phyloP scores from a whole-genome alignment of 345 rosid genomes.

The Citrus inodora region DNA sequence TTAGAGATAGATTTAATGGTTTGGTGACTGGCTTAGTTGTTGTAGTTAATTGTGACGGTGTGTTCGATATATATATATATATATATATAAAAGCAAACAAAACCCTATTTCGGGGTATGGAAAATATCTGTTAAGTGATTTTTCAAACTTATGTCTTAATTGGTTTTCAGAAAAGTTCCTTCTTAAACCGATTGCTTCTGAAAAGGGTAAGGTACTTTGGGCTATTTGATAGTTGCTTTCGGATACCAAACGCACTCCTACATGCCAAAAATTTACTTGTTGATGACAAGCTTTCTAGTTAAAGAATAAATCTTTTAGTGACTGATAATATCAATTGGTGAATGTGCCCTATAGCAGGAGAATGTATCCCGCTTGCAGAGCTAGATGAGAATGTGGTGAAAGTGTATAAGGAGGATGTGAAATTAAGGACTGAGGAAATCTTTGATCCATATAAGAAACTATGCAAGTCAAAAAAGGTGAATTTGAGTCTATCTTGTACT shows the following conservation, averaged over 20 bases:
- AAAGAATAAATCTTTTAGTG: background rate
- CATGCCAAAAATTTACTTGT: background rate
- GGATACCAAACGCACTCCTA: background rate
- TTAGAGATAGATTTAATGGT: background rate
- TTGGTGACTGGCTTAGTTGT: background rate
- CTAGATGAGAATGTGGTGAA: constrained; percentile 67
- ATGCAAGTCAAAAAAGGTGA: constrained; percentile 45
- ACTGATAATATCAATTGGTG: background rate
- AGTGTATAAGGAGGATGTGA: constrained; percentile 59
- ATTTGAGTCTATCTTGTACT: background rate
- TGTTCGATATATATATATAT: no score
- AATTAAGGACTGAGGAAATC: constrained; percentile 38
- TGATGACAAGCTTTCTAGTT: background rate
- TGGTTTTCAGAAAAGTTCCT: background rate
- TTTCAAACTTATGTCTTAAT: background rate
- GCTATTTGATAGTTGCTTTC: no score
- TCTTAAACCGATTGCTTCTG: background rate
- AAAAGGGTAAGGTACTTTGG: no score
- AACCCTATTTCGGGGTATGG: background rate
- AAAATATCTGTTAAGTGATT: background rate
- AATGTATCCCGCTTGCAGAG: constrained; percentile 52
- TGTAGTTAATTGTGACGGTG: no score
- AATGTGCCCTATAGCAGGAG: constrained; percentile 42
- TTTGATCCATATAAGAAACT: constrained; percentile 53
- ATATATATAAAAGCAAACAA: no score